Base-by-base conservation (phyloP, 345 rosid genomes). In the Gossypium raimondii region DNA sequence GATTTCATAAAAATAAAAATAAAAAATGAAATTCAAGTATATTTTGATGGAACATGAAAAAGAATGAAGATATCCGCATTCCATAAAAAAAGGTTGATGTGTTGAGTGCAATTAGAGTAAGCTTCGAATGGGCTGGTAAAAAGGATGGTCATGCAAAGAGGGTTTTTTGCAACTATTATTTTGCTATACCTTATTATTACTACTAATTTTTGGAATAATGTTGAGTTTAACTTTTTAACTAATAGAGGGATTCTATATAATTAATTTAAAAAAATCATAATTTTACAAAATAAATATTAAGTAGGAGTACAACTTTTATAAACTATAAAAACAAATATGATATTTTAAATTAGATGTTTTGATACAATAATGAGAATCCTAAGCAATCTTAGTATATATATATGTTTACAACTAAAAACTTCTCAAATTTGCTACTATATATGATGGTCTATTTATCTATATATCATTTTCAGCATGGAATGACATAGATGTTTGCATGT, bases 111-210 rank as follows among this genome's bases (percentile, higher is more conserved):
- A 10, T 45, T 57, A 20, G 67, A 41, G 68, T 41, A 38, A n/a
- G 24, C 68, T 64, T 64, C 7, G 13, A 64, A 64, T 64, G 50
- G 50, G 68, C 68, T 64, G 50, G 14, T 41, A 38, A 38, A 41
- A 64, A 41, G 68, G 68, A 64, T 64, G 68, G 24, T 64, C 68
- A 64, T 41, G 50, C 68, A 41, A 64, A 64, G 68, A 64, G 22
- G 68, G 7, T 16, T 52, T 16, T 52, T 52, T 16, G 16, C n/a
- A 52, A n/a, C 18, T 16, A 52, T 16, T 51, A 52, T 52, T 52
- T 52, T 17, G 55, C 57, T 16, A n/a, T 6, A 52, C 57, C 57
- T 52, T 52, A 52, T 51, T 13, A 51, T 12, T 51, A 11, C 0
- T 17, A 52, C 56, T 14, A 14, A 16, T 16, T 52, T 52, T 52